Conservation (phyloP, 768 basidiomycete genomes). For the Auricularia sp. region DNA sequence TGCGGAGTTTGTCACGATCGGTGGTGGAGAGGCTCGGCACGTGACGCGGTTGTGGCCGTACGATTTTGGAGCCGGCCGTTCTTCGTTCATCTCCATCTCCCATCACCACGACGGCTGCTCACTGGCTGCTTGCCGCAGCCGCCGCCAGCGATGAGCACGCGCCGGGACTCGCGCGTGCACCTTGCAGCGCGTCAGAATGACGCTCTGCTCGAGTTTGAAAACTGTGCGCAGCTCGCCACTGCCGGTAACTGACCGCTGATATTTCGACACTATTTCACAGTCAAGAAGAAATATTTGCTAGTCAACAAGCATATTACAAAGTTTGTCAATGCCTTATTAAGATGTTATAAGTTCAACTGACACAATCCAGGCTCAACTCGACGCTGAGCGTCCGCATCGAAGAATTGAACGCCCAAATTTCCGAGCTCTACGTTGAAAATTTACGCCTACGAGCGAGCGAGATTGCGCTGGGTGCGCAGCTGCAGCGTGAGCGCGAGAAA, state of each 20-base stretch:
- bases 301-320: conserved; percentile 90
- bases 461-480: conserved; percentile 61
- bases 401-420: conserved; percentile 74
- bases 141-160: conserved; percentile 6
- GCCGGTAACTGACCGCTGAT: not conserved
- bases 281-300: conserved; percentile 87
- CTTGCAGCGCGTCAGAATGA: conserved; percentile 47
- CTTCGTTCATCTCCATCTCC: too few relatives aligned
- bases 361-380: conserved; percentile 57
- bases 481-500: conserved; percentile 76
- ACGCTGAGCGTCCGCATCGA: conserved; percentile 76
- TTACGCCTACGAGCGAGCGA: conserved; percentile 71
- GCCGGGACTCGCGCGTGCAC: conserved; percentile 10
- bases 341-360: not conserved
- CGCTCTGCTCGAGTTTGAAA: conserved; percentile 75
- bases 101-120: too few relatives aligned
- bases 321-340: conserved; percentile 15
- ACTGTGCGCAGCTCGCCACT: conserved; percentile 42
- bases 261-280: conserved; percentile 25
- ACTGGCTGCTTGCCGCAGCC: too few relatives aligned
- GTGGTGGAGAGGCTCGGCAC: too few relatives aligned
- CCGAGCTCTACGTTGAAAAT: conserved; percentile 74
- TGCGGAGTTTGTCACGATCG: too few relatives aligned
- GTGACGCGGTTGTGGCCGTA: too few relatives aligned
- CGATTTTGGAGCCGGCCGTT: too few relatives aligned